Evolutionary conservation across 139 green algal species (phyloP).

Genomic region (Astrephomene gubernaculifera): DNA sequence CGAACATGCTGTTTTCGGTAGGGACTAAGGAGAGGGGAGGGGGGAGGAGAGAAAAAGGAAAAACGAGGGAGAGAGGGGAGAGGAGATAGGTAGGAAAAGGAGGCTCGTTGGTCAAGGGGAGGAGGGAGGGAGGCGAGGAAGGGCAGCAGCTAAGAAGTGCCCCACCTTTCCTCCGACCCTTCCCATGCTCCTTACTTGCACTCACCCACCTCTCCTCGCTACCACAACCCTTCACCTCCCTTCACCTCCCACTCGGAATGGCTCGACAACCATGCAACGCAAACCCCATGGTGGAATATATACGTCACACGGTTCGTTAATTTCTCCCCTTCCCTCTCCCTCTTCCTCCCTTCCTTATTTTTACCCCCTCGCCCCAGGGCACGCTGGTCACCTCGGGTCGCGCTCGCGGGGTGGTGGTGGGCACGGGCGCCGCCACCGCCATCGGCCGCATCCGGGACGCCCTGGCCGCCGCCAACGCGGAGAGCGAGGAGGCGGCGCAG

Average conservation of each 20-base stretch:
- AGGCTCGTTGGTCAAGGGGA: not conserved
- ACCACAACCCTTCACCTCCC: no score
- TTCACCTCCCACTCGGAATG: no score
- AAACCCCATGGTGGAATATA: no score
- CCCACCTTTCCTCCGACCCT: no score
- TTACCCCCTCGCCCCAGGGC: slow-evolving; percentile 58
- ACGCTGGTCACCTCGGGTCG: slow-evolving; percentile 71
- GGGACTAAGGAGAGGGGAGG: not conserved
- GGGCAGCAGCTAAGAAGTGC: no score
- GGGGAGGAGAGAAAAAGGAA: not conserved
- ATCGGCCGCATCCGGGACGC: slow-evolving; percentile 85
- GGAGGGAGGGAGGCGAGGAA: not conserved
- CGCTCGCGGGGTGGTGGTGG: slow-evolving; percentile 75
- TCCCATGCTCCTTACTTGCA: no score
- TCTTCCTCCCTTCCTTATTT: no score
- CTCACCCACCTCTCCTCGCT: no score
- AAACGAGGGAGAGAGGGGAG: not conserved
- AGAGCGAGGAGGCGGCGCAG: no score
- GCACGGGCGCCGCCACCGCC: slow-evolving; percentile 78
- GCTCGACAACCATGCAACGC: no score
- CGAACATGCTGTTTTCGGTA: slow-evolving; percentile 89
- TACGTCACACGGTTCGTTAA: no score
- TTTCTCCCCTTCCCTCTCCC: no score
- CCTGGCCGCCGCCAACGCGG: slow-evolving; percentile 31
- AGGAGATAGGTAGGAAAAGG: not conserved